These are phyloP conservation scores for Lyophyllum atratum DNA, from an alignment of 768 basidiomycete genomes.

Conservation along the genomic window DNA sequence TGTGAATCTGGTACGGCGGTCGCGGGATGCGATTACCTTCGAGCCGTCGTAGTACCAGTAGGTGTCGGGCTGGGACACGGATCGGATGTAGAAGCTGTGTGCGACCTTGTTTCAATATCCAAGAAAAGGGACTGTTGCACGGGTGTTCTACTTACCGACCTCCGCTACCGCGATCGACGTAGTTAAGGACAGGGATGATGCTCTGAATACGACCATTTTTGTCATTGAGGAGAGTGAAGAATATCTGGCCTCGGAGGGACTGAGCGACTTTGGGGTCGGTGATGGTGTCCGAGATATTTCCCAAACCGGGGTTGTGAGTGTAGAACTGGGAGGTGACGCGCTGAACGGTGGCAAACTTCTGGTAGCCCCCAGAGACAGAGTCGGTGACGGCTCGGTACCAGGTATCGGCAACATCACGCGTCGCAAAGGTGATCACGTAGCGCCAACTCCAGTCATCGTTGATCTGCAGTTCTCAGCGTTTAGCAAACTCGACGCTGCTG, in stretches of 20 bases:
- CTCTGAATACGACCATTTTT: constrained; percentile 11
- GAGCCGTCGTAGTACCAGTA: neutral
- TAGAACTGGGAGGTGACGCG: constrained; percentile 19
- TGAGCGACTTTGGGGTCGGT: constrained; percentile 1
- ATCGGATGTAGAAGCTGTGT: neutral
- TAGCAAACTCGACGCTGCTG: neutral
- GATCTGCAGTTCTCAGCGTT: constrained; percentile 4
- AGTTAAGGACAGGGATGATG: constrained; percentile 8
- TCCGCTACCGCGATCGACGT: constrained; percentile 5
- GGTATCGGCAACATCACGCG: constrained; percentile 23
- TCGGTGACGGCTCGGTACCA: constrained; percentile 27
- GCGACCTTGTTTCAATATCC: neutral
- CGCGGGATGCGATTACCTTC: neutral
- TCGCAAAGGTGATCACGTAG: constrained; percentile 23
- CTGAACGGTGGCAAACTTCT: constrained; percentile 9
- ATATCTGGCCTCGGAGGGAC: constrained; percentile 10
- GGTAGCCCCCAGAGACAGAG: constrained; percentile 8
- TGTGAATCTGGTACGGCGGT: neutral
- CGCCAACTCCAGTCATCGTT: constrained; percentile 14
- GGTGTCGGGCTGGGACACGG: neutral
- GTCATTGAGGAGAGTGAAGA: constrained; percentile 19
- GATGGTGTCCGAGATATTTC: constrained; percentile 9
- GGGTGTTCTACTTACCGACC: neutral
- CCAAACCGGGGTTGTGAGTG: constrained; percentile 11
- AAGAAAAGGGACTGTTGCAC: neutral